phyloP scores from a whole-genome alignment of 768 basidiomycete genomes.

The Boletales sp. region DNA sequence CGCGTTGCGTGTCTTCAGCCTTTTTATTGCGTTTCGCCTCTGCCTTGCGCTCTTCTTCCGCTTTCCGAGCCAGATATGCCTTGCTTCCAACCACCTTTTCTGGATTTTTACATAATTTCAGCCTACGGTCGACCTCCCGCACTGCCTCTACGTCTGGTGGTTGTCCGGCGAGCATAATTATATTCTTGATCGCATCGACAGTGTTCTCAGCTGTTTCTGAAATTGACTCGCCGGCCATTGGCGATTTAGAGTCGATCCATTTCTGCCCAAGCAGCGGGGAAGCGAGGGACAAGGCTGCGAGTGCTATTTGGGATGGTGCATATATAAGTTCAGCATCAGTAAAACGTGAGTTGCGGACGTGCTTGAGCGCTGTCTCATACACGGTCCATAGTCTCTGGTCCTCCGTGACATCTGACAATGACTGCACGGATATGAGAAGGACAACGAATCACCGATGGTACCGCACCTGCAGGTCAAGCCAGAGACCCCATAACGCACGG shows the following conservation, averaged over 20 bases:
- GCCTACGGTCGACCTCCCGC: conserved; percentile 81
- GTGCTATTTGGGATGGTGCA: conserved; percentile 89
- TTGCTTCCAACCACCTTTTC: conserved; percentile 92
- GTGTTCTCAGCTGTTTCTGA: conserved; percentile 29
- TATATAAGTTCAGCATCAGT: conserved; percentile 92
- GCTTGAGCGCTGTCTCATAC: conserved; percentile 62
- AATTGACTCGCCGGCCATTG: conserved; percentile 6
- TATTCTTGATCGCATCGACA: conserved; percentile 44
- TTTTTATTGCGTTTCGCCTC: conserved; percentile 68
- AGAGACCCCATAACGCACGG: conserved; percentile 82
- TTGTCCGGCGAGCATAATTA: conserved; percentile 53
- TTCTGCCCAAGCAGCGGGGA: conserved; percentile 53
- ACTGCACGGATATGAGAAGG: conserved; percentile 38
- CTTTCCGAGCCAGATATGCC: conserved; percentile 69
- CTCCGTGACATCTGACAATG: conserved; percentile 47
- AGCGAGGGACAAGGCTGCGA: conserved; percentile 70
- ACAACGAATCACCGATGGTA: not conserved
- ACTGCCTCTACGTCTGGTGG: conserved; percentile 80
- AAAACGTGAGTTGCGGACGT: conserved; percentile 76
- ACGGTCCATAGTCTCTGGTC: conserved; percentile 47
- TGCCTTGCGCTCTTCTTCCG: conserved; percentile 66
- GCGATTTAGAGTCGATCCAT: conserved; percentile 53
- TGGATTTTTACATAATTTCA: conserved; percentile 91
- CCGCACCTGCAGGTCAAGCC: conserved; percentile 81
- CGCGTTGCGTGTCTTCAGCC: conserved; percentile 44